phyloP scores from a whole-genome alignment of 345 rosid species.

The Limnanthes douglasii region DNA sequence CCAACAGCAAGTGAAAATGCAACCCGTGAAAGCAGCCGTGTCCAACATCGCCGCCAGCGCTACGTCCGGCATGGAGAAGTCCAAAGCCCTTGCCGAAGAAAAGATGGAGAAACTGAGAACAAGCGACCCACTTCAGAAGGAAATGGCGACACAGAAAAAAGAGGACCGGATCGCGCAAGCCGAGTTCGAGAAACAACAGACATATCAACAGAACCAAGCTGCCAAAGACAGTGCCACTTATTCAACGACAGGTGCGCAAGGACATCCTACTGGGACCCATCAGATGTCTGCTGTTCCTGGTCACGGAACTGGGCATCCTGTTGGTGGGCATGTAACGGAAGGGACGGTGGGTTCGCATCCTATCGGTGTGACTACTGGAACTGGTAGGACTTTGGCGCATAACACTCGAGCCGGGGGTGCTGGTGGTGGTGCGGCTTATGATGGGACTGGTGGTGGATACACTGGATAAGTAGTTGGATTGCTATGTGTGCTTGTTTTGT shows the following conservation, averaged over 20 bases:
- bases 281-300: conserved; percentile 41
- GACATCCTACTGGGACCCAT: conserved; percentile 21
- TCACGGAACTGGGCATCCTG: conserved; percentile 23
- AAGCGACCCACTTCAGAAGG: conserved; percentile 35
- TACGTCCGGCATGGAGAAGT: conserved; percentile 60
- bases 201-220: conserved; percentile 32
- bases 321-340: conserved; percentile 18
- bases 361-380: conserved; percentile 17
- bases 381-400: conserved; percentile 24
- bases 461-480: too few species aligned
- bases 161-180: conserved; percentile 30
- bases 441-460: conserved; percentile 22
- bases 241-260: conserved; percentile 19
- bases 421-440: conserved; percentile 12
- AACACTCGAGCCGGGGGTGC: conserved; percentile 19
- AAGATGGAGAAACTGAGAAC: conserved; percentile 58
- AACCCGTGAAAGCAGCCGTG: conserved; percentile 43
- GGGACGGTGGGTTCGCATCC: conserved; percentile 14
- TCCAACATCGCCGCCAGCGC: conserved; percentile 71
- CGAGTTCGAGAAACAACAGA: conserved; percentile 31
- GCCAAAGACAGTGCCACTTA: conserved; percentile 14
- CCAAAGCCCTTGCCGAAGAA: conserved; percentile 48
- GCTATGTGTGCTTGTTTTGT: too few species aligned
- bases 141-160: conserved; percentile 42
- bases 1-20: too few species aligned